phyloP scores from a whole-genome alignment of 208 protist genomes.

The Giardia duodenalis region DNA sequence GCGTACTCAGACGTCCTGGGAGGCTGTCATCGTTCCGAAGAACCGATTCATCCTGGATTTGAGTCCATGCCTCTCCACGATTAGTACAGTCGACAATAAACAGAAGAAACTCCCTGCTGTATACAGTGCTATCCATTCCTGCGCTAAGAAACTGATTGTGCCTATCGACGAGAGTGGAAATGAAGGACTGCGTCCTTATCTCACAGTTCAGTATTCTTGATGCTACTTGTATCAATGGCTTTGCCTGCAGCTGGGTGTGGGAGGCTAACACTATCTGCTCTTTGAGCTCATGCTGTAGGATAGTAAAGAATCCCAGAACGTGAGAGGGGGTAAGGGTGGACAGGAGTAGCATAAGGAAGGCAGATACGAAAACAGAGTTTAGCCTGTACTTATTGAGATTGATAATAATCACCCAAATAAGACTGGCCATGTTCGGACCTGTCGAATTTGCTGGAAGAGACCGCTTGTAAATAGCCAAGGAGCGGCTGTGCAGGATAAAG shows the following conservation, averaged over 20 bases:
- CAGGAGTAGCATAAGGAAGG: not conserved
- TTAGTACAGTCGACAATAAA: not conserved
- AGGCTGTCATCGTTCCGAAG: not conserved
- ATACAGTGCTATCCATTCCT: not conserved
- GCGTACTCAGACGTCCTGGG: too few species aligned
- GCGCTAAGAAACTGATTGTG: not conserved
- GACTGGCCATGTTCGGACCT: not conserved
- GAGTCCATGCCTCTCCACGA: not conserved
- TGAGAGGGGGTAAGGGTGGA: not conserved
- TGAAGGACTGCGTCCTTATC: not conserved
- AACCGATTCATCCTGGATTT: not conserved
- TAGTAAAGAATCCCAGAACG: not conserved
- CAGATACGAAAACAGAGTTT: not conserved
- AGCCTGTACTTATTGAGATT: not conserved
- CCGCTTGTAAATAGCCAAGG: not conserved
- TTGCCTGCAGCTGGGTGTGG: not conserved
- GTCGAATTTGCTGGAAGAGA: not conserved
- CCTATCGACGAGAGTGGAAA: not conserved
- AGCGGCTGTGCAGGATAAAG: not conserved
- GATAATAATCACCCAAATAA: not conserved
- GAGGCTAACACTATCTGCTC: not conserved
- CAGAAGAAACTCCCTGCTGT: not conserved
- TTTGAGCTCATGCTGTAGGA: not conserved
- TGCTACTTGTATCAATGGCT: not conserved
- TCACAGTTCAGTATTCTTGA: not conserved